phyloP scores from a whole-genome alignment of 257 asterid genomes.

The Plantago ovata region DNA sequence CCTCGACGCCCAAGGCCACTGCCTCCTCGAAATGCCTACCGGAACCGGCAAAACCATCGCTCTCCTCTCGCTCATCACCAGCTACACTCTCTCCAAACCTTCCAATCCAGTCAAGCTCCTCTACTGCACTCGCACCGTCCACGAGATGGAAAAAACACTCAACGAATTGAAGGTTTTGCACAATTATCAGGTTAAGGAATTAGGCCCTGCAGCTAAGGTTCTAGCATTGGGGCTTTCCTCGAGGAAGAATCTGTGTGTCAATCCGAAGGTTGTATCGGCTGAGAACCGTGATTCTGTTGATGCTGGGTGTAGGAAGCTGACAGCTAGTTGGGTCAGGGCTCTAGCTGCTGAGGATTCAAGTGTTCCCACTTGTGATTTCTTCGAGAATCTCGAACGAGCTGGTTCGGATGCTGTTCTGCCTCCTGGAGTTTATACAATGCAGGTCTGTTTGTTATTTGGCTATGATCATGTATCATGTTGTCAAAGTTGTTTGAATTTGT shows the following conservation, averaged over 20 bases:
- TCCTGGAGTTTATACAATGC: conserved; percentile 93
- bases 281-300: conserved; percentile 97
- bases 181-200: conserved; percentile 62
- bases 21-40: conserved; percentile 94
- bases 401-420: conserved; percentile 80
- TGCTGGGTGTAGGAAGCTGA: conserved; percentile 89
- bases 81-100: conserved; percentile 72
- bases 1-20: conserved; percentile 90
- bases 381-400: conserved; percentile 73
- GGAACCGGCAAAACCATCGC: conserved; percentile 98
- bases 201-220: conserved; percentile 63
- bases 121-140: conserved; percentile 95
- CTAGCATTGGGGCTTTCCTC: conserved; percentile 88
- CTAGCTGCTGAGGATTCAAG: conserved; percentile 67
- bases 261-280: conserved; percentile 75
- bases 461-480: background rate
- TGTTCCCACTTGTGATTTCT: conserved; percentile 70
- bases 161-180: conserved; percentile 78
- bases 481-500: no score
- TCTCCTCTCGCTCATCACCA: conserved; percentile 80
- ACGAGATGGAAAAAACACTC: conserved; percentile 98
- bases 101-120: conserved; percentile 67
- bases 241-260: conserved; percentile 89
- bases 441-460: conserved; percentile 39
- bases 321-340: conserved; percentile 92